Base-by-base conservation (phyloP, 1,284 basidiomycete genomes). In the Papiliotrema nemorosa region DNA sequence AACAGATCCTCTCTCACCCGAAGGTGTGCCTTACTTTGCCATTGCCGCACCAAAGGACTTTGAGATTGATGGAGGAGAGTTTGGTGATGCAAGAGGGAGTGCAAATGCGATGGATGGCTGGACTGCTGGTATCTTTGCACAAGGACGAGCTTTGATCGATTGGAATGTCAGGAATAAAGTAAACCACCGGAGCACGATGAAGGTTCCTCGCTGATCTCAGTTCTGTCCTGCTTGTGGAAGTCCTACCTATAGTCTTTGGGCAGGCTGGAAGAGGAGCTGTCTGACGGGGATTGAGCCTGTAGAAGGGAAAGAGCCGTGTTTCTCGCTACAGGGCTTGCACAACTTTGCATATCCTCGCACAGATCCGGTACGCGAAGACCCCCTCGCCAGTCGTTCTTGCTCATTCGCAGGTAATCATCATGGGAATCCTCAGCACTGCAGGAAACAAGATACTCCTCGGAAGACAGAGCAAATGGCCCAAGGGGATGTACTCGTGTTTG, bases 251-350 rank as follows among this genome's bases (percentile, higher is more conserved):
- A 88, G 89, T 1, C 79, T 90, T 57, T 97, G 93, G 92, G 90
- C 84, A 4, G 94, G 94, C 0, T 97, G 92, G 90, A 98, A 98
- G 75, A 76, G 92, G 3, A 80, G 81, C 6, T 98, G 94, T 69
- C 76, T 81, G 2, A 81, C 87, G 0, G 75, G 88, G 10, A 70
- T 72, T 16, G 44, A 63, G 7, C 58, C 61, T 5, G 49, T 54
- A 7, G 59, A 60, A 35, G 66, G 64, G 29, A 57, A 62, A 44
- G 60, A 64, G 48, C 57, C 63, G 1, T 73, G 69, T 49, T 70
- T 67, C 49, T 67, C 57, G 53, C 88, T 87, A 44, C 85, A 80
- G 55, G 91, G 91, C 3, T 70, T 93, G 38, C 85, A 94, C 63
- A 96, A 94, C 73, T 90, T 86, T 67, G 78, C 81, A n/a, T 88